Evolutionary conservation across 495 filamentous ascomycete species (phyloP).

Genomic region (Penicillium steckii): DNA sequence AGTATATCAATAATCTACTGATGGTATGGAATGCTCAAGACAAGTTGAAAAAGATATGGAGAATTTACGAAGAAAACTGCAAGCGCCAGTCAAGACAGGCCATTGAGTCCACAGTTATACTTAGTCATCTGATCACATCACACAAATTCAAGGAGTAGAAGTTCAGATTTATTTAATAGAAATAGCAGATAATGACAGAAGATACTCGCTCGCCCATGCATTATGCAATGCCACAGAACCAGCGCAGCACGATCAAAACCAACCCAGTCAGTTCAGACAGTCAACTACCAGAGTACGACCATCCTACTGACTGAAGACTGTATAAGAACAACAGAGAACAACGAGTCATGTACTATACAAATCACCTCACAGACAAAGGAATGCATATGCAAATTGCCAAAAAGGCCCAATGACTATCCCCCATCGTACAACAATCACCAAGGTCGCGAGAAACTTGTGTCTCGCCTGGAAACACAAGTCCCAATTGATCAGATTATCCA

Average conservation of each 20-base stretch:
- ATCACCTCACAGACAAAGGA: neutral
- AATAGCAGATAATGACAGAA: neutral
- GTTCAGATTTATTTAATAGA: neutral
- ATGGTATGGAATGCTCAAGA: too few species aligned
- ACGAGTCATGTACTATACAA: neutral
- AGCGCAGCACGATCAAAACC: neutral
- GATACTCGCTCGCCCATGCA: slow-evolving; percentile 1
- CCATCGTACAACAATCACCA: neutral
- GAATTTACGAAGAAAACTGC: too few species aligned
- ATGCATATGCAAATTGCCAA: neutral
- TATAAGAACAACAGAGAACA: neutral
- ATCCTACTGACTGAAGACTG: neutral
- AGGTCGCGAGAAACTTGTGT: too few species aligned
- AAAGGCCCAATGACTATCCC: neutral
- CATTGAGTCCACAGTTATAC: too few species aligned
- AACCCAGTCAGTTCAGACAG: neutral
- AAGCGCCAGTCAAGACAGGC: too few species aligned
- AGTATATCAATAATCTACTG: too few species aligned
- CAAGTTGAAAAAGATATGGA: too few species aligned
- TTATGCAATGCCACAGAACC: neutral
- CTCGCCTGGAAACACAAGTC: neutral
- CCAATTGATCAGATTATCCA: neutral
- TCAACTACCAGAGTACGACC: neutral
- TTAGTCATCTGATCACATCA: too few species aligned
- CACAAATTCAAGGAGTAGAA: neutral